phyloP scores from a whole-genome alignment of 139 green algal genomes.

The Deuterostichococcus epilithicus region DNA sequence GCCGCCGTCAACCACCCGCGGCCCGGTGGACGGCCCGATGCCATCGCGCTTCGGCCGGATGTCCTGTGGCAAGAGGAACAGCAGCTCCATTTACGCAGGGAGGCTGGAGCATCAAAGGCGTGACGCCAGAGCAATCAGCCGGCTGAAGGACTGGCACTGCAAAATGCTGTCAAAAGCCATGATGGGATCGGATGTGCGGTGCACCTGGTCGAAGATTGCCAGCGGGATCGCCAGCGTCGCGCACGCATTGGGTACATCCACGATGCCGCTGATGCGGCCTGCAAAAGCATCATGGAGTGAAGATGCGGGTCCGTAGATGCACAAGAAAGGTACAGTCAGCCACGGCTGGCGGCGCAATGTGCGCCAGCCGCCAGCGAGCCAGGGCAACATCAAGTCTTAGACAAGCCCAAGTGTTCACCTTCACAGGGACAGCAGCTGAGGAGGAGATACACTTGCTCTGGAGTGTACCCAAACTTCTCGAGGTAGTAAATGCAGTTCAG shows the following conservation, averaged over 20 bases:
- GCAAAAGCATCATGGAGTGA: slow-evolving; percentile 19
- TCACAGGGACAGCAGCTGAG: slow-evolving; percentile 73
- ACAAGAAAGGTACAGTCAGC: background rate
- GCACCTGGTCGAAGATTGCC: slow-evolving; percentile 65
- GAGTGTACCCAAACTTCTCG: slow-evolving; percentile 66
- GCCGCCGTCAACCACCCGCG: slow-evolving; percentile 25
- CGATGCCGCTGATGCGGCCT: slow-evolving; percentile 67
- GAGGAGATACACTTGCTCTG: slow-evolving; percentile 71
- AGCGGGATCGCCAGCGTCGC: slow-evolving; percentile 45
- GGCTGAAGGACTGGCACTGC: background rate
- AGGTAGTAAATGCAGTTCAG: slow-evolving; percentile 78
- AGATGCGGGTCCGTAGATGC: background rate
- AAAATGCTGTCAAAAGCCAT: background rate
- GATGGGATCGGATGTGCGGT: background rate
- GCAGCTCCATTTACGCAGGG: background rate
- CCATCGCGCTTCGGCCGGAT: slow-evolving; percentile 50
- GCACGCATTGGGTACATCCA: slow-evolving; percentile 68
- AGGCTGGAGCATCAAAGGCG: background rate
- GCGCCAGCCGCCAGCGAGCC: background rate
- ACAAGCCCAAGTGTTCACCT: no score
- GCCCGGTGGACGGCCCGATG: slow-evolving; percentile 32
- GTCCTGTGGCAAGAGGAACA: slow-evolving; percentile 30
- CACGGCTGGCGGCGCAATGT: no score
- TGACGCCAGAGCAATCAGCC: background rate
- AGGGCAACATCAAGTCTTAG: no score